Conservation (phyloP, 2,329 filamentous ascomycete genomes). For the Neopestalotiopsis sp. region DNA sequence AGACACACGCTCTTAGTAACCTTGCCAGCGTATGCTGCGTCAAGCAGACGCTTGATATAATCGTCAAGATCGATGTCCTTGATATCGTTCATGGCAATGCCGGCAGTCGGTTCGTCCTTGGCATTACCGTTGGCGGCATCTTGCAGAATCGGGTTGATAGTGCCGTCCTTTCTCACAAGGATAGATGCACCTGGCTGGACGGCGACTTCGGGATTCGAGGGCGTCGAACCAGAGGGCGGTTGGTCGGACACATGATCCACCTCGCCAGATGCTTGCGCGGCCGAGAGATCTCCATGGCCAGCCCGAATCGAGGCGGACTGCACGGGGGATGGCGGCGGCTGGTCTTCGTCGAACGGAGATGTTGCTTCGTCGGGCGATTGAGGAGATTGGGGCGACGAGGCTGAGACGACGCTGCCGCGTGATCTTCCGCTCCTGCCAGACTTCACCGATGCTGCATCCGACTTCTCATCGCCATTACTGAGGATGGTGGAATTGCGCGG, state of each 20-base stretch:
- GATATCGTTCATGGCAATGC: constrained; percentile 85
- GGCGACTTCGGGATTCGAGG: constrained; percentile 58
- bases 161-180: constrained; percentile 78
- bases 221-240: constrained; percentile 72
- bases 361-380: constrained; percentile 43
- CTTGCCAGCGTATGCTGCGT: constrained; percentile 95
- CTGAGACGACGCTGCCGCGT: constrained; percentile 51
- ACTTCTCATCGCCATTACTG: constrained; percentile 72
- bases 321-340: constrained; percentile 84
- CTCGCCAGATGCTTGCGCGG: constrained; percentile 85
- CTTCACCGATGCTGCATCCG: constrained; percentile 76
- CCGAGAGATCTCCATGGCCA: constrained; percentile 78
- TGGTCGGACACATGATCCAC: constrained; percentile 94
- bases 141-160: constrained; percentile 67
- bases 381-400: constrained; percentile 45
- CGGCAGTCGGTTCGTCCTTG: constrained; percentile 49
- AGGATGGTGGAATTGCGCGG: constrained; percentile 77
- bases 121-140: constrained; percentile 50
- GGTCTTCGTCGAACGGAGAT: constrained; percentile 54
- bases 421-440: constrained; percentile 69
- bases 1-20: constrained; percentile 97
- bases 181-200: constrained; percentile 88
- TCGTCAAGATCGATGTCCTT: constrained; percentile 95
- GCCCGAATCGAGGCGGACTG: constrained; percentile 76
- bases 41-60: constrained; percentile 92